phyloP scores from a whole-genome alignment of 305 asterid genomes.

The Rubia occidens region DNA sequence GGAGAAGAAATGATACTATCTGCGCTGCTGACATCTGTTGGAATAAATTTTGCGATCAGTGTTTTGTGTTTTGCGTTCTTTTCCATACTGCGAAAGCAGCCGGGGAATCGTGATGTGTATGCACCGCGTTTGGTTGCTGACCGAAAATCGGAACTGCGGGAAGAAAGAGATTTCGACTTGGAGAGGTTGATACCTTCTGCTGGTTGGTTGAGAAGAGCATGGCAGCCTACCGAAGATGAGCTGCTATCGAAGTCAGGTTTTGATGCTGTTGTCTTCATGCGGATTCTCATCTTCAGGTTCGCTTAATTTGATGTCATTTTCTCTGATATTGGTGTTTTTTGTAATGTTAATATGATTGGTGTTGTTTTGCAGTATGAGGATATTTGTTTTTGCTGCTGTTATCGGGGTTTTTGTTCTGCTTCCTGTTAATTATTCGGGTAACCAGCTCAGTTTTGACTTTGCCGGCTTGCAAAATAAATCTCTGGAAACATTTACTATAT shows the following conservation, averaged over 20 bases:
- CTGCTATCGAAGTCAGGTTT: conserved; percentile 56
- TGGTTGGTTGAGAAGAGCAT: conserved; percentile 74
- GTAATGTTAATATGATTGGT: conserved; percentile 11
- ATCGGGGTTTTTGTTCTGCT: conserved; percentile 77
- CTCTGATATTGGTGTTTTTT: conserved; percentile 1
- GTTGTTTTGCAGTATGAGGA: conserved; percentile 52
- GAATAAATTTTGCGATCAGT: conserved; percentile 66
- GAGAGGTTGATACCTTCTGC: conserved; percentile 46
- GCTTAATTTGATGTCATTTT: not conserved
- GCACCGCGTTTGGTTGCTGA: conserved; percentile 73
- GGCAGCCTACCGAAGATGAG: conserved; percentile 76
- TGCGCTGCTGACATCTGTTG: conserved; percentile 82
- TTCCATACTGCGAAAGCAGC: conserved; percentile 59
- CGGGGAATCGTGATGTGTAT: conserved; percentile 55
- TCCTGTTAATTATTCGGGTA: conserved; percentile 92
- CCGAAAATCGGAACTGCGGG: conserved; percentile 30
- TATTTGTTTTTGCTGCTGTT: conserved; percentile 64
- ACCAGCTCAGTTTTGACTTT: conserved; percentile 63
- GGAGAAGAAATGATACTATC: conserved; percentile 67
- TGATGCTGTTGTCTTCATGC: conserved; percentile 94
- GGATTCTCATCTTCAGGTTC: conserved; percentile 72
- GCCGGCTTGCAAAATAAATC: conserved; percentile 67
- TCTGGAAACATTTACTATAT: conserved; percentile 75
- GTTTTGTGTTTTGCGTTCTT: conserved; percentile 43
- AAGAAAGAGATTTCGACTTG: conserved; percentile 28